Evolutionary conservation across 345 rosid genomes (phyloP).

Genomic region (Rhodamnia rubescens): DNA sequence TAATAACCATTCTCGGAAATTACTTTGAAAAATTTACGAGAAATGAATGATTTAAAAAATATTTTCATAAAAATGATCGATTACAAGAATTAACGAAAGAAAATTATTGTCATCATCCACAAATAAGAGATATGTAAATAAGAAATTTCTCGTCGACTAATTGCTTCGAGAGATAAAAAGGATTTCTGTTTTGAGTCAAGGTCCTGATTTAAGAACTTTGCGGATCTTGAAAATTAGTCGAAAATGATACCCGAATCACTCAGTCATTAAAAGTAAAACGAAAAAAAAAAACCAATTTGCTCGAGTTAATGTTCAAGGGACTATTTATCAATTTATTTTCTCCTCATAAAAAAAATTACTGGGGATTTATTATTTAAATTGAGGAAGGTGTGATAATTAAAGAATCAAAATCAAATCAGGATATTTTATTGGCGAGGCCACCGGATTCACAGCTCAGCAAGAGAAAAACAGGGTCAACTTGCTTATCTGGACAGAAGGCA

Average conservation of each 20-base stretch:
- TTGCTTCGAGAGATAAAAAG: background rate
- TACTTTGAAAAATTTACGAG: background rate
- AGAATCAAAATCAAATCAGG: background rate
- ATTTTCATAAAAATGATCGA: background rate
- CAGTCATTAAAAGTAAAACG: background rate
- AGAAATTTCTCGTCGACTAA: background rate
- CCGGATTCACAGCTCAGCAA: background rate
- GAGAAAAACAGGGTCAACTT: background rate
- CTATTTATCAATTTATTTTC: background rate
- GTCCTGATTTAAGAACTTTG: no score
- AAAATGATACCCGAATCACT: no score
- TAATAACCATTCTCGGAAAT: background rate
- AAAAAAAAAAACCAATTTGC: no score
- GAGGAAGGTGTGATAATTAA: background rate
- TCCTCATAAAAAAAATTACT: background rate
- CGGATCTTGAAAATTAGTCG: background rate
- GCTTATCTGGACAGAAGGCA: background rate
- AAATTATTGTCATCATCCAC: background rate
- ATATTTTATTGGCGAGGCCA: background rate
- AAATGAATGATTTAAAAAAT: background rate
- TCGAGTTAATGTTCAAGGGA: background rate
- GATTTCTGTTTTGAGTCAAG: background rate
- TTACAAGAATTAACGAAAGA: background rate
- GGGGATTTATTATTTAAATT: background rate
- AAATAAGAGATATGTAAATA: background rate